Evolutionary conservation across 176 grass and related monocot genomes (phyloP).

Genomic region (Pontederia paniculata): DNA sequence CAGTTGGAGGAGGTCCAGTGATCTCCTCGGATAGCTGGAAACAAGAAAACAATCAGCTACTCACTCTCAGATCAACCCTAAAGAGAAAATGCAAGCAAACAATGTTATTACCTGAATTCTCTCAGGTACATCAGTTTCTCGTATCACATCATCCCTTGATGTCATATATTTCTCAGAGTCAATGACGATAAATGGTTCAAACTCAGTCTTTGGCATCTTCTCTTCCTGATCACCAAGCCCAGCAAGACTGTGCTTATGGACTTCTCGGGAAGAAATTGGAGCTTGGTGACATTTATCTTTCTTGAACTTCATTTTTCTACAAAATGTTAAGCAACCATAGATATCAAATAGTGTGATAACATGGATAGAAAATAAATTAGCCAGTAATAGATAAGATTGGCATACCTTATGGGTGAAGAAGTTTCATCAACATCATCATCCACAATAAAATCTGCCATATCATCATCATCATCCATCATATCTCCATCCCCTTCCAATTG

Average conservation of each 20-base stretch:
- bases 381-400: neutral
- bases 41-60: neutral
- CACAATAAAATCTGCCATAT: conserved; percentile 96
- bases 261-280: conserved; percentile 24
- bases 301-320: neutral
- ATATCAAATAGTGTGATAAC: neutral
- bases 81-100: neutral
- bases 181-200: conserved; percentile 91
- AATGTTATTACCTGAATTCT: conserved; percentile 58
- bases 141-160: conserved; percentile 78
- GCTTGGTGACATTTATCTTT: neutral
- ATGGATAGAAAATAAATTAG: neutral
- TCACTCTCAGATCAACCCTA: neutral
- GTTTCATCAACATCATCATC: conserved; percentile 89
- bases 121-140: conserved; percentile 87
- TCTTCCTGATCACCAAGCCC: conserved; percentile 31
- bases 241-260: conserved; percentile 61
- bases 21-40: conserved; percentile 67
- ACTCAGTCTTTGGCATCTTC: conserved; percentile 76
- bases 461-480: conserved; percentile 64
- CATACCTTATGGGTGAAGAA: conserved; percentile 68
- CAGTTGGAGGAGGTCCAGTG: conserved; percentile 55
- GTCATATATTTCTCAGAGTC: conserved; percentile 99
- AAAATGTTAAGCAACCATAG: neutral
- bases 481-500: conserved; percentile 53